These are phyloP conservation scores for Tricholomella constricta DNA, from an alignment of 768 basidiomycete species.

Conservation along the genomic window DNA sequence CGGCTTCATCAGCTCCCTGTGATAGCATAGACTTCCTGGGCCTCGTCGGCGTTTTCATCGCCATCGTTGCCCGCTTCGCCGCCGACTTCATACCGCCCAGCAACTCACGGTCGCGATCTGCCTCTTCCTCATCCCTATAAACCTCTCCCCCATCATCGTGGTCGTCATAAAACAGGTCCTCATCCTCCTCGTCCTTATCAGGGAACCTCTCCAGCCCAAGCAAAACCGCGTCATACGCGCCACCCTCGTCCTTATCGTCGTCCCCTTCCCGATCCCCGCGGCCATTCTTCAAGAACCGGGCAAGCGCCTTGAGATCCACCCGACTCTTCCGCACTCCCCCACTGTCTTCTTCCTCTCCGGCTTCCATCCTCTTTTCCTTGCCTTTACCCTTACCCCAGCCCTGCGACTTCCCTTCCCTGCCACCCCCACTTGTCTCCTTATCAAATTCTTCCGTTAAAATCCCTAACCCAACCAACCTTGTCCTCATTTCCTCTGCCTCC, in stretches of 20 bases:
- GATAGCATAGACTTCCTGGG: neutral
- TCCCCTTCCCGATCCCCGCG: constrained; percentile 27
- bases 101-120: neutral
- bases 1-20: constrained; percentile 1
- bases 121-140: constrained; percentile 23
- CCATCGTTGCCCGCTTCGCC: neutral
- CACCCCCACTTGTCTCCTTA: constrained; percentile 12
- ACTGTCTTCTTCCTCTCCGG: constrained; percentile 13
- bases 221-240: constrained; percentile 7
- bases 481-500: constrained; percentile 48
- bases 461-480: constrained; percentile 36
- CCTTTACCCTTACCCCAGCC: constrained; percentile 11
- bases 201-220: constrained; percentile 18
- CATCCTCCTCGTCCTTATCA: constrained; percentile 14
- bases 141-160: too few relatives aligned
- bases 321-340: constrained; percentile 32
- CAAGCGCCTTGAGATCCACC: constrained; percentile 60
- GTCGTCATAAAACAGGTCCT: neutral
- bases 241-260: constrained; percentile 10
- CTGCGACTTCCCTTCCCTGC: constrained; percentile 5
- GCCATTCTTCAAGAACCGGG: constrained; percentile 46
- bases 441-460: constrained; percentile 32
- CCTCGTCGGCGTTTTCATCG: neutral
- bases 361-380: neutral
- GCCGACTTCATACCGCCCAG: neutral